Evolutionary conservation across 768 basidiomycete genomes (phyloP), one percentile per base, ranked within the genome.

Genomic region (Tricholoma saponaceum): DNA sequence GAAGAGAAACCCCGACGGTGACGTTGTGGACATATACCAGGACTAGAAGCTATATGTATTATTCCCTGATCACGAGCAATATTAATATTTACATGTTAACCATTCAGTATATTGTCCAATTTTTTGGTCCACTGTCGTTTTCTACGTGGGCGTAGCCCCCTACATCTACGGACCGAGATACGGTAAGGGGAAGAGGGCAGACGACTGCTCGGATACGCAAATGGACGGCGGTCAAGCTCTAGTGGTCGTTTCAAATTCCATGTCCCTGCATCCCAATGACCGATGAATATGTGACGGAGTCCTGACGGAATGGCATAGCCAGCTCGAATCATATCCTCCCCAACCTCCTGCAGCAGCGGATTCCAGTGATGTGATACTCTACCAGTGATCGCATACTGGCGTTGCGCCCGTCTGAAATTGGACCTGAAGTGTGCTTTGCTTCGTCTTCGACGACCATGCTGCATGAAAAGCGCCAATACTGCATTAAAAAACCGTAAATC

Each of bases 401-500:
- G 33, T 20, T 52, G 57, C 12, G 22, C 53, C 47, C 37, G 22
- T 47, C 20, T 3, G 14, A 58, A 52, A 37, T 41, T 44, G 16
- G 18, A 5, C 30, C 57, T 56, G 7, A 49, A 22, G 16, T 62
- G 52, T 8, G n/a, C 37, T 25, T 41, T 44, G 14, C 18, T 35
- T 18, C 37, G 58, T 25, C 52, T 51, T 9, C 32, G 16, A 20
- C 52, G 26, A 10, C 10, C 5, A 51, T 13, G 14, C 43, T 23
- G 5, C 16, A 70, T 65, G 35, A 79, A 76, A 47, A 86, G 70
- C 9, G 72, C 68, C 12, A 90, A 69, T 8, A 82, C 74, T 1
- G 83, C 83, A 55, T 87, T 88, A 72, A 85, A 89, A 66, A 89
- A 89, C 46, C 80, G 76, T n/a, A 78, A 80, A 62, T 91, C 89